phyloP scores from a whole-genome alignment of 768 basidiomycete species.

The Daedaleopsis sinensis region DNA sequence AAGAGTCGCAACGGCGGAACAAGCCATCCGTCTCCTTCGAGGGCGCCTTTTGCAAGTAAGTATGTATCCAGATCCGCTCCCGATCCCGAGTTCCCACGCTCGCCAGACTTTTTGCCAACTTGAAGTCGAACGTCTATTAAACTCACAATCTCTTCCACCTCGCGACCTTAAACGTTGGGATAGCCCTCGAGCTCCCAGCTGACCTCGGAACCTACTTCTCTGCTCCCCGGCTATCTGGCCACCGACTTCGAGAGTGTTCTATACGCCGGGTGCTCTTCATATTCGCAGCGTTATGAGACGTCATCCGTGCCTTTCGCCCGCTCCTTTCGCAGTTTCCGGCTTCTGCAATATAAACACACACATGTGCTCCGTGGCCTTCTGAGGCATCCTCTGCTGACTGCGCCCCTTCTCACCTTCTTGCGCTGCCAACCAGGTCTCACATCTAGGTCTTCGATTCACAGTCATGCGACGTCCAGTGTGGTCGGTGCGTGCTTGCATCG shows the following conservation, averaged over 20 bases:
- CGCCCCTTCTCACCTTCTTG: not conserved
- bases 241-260: not conserved
- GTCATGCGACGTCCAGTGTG: no score
- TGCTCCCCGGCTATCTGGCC: not conserved
- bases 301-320: conserved; percentile 1
- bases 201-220: not conserved
- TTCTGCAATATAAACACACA: not conserved
- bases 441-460: no score
- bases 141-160: not conserved
- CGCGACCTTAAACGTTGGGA: no score
- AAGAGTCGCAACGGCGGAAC: conserved; percentile 10
- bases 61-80: not conserved
- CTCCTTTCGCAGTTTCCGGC: not conserved
- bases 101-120: no score
- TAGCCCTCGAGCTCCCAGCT: not conserved
- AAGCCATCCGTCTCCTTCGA: conserved; percentile 14
- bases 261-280: not conserved
- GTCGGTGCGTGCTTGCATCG: no score
- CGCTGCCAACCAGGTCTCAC: not conserved
- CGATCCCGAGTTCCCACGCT: no score
- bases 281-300: not conserved
- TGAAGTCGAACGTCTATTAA: no score
- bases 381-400: not conserved
- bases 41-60: no score
- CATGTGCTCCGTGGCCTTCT: not conserved